A percentile compares a stretch with the other conserved stretches of the same genome.
These are phyloP conservation scores for Monosiga brevicollis DNA, from an alignment of 78 protist genomes.

Conservation along the genomic window DNA sequence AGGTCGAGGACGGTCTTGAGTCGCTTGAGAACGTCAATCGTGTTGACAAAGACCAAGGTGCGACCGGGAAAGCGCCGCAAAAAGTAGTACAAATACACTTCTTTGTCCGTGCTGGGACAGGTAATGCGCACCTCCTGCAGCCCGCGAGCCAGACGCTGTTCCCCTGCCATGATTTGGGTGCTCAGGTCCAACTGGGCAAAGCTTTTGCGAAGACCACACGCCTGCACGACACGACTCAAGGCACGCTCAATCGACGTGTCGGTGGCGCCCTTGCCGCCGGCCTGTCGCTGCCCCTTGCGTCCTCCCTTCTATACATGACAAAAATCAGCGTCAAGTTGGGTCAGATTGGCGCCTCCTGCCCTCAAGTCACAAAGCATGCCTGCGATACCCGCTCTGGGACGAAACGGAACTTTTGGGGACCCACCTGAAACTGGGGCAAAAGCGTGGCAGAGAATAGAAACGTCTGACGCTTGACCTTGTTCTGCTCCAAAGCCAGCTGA, in stretches of 20 bases:
- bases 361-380: too few species aligned
- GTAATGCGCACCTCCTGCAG: not conserved
- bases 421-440: too few species aligned
- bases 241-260: too few species aligned
- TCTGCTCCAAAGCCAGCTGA: not conserved
- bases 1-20: slow-evolving; percentile 21
- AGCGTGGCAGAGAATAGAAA: slow-evolving; percentile 33
- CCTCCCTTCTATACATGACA: too few species aligned
- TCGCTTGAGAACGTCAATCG: slow-evolving; percentile 23
- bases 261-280: too few species aligned
- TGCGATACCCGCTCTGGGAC: too few species aligned
- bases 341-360: too few species aligned
- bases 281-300: too few species aligned
- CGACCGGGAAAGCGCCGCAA: slow-evolving; percentile 17
- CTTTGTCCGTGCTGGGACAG: slow-evolving; percentile 26
- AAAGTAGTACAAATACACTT: slow-evolving; percentile 16
- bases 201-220: too few species aligned
- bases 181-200: slow-evolving; percentile 21
- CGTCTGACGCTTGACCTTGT: slow-evolving; percentile 13
- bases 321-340: too few species aligned
- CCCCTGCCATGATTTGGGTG: not conserved
- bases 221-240: too few species aligned
- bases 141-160: not conserved
- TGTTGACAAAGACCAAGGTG: slow-evolving; percentile 58
- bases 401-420: too few species aligned